Base-by-base conservation (phyloP, 768 basidiomycete genomes). In the Termitomyces sp. region DNA sequence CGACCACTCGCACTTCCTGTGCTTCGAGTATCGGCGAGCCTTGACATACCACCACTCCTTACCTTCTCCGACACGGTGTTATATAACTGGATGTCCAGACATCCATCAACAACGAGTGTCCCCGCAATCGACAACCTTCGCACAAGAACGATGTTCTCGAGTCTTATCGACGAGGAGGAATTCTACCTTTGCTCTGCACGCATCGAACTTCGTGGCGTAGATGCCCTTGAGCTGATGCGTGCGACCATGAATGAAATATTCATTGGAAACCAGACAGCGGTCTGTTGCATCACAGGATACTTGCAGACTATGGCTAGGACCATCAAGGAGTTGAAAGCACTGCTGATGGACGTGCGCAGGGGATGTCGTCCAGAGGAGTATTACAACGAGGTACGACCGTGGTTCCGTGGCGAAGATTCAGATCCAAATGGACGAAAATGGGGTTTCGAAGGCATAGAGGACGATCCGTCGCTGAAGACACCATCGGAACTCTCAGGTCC, bases 11-110 rank as follows among this genome's bases (percentile, higher is more conserved):
- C 91, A 9, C 72, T 93, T 6, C 95, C 96, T 1, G 82, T 94
- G 38, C 79, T 94, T 20, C 80, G 85, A 59, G 82, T 94, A 16
- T 91, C 85, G 24, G 71, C 78, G 0, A 76, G 88, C 49, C 84
- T 97, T 11, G 86, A 90, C 58, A 76, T 97, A 1, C 95, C 96
- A 0, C 94, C 96, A 0, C 79, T 96, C 44, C 80, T 94, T 60
- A 97, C 94, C 4, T 97, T 94, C 70, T 89, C 94, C 11, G 94
- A 96, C 71, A 89, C 89, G 33, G 94, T 97, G 8, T 82, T 97
- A 32, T 97, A 94, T 75, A 96, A 96, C 71, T 92, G 90, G 88
- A 57, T 69, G 62, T 78, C 71, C 57, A 73, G 60, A 75, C 79
- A 68, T 60, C 79, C 58, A 36, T 71, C 64, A 62, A 66, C 61